Evolutionary conservation across 1,284 basidiomycete genomes (phyloP), one percentile per base, ranked within the genome.

Genomic region (Ganoderma lucidum): DNA sequence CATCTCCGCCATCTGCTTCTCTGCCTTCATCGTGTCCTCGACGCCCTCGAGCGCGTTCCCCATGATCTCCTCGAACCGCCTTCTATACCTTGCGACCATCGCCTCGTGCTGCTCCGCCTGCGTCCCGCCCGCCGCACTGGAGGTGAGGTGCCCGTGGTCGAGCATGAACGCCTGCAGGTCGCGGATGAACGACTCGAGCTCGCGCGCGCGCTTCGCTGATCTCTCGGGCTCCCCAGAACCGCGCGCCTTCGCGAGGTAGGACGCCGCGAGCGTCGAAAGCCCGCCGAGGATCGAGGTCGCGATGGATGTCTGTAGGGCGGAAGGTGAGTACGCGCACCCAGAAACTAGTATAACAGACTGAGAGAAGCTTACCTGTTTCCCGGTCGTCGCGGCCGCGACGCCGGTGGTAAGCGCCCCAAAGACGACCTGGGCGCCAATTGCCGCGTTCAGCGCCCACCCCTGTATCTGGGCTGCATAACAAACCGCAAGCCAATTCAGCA

Each of bases 351-450:
- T 35, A 6, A 28, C 14, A 15, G 53, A 56, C 4, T 35, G 35
- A 35, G 35, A 35, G 35, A 56, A 1, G 15, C 76, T 58, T 62
- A 78, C 78, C 82, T 80, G 83, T 79, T 71, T 73, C 77, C 71
- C 85, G 77, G 59, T 79, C 68, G 67, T 84, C 74, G 69, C 86
- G 6, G 89, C 90, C 2, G 90, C 86, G 8, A 93, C 74, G 0
- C 86, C 90, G 0, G 91, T 93, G 12, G 90, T 92, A 56, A 93
- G 80, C 15, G 91, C 87, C 2, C 90, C 91, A 17, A 93, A 79
- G 0, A 90, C 64, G 8, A 93, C 87, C 70, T 85, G 91, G 28
- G 89, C 58, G 48, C 83, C 86, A 55, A 87, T 86, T 2, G 86
- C 86, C 15, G 80, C 70, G 74, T 92, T 93, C 41, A 92, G 81